Conservation (phyloP, 768 basidiomycete species). For the Pulveroboletus sp. region DNA sequence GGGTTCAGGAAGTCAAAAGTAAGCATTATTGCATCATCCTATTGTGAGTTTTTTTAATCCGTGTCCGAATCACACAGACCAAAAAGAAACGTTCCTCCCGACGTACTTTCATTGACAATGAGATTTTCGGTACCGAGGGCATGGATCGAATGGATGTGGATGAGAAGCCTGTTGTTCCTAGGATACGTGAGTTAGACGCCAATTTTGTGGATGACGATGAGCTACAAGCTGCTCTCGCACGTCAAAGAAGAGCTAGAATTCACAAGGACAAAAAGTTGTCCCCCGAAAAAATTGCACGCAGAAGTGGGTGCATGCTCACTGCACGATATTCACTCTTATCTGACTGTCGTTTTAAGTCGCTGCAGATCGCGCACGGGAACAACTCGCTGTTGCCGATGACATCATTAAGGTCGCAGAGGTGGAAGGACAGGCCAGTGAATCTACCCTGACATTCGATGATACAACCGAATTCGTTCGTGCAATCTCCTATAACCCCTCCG, state of each 20-base stretch:
- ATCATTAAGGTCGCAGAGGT: slow-evolving; percentile 45
- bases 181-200: slow-evolving; percentile 68
- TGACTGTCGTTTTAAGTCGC: slow-evolving; percentile 46
- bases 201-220: slow-evolving; percentile 99
- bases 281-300: slow-evolving; percentile 77
- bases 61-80: slow-evolving; percentile 48
- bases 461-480: slow-evolving; percentile 95
- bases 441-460: slow-evolving; percentile 85
- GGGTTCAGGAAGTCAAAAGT: slow-evolving; percentile 97
- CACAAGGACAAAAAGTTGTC: slow-evolving; percentile 70
- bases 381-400: slow-evolving; percentile 36
- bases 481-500: slow-evolving; percentile 61
- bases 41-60: not conserved
- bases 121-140: slow-evolving; percentile 20
- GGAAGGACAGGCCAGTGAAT: slow-evolving; percentile 34
- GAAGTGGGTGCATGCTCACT: slow-evolving; percentile 45
- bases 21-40: slow-evolving; percentile 5
- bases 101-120: slow-evolving; percentile 45
- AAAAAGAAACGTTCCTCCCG: slow-evolving; percentile 89
- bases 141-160: slow-evolving; percentile 72
- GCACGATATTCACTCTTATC: not conserved
- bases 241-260: slow-evolving; percentile 77
- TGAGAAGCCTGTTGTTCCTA: slow-evolving; percentile 59
- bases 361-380: slow-evolving; percentile 53
- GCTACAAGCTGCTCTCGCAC: slow-evolving; percentile 86